phyloP scores from a whole-genome alignment of 2,329 filamentous ascomycete genomes.

The Pyrenophora tritici-repentis region DNA sequence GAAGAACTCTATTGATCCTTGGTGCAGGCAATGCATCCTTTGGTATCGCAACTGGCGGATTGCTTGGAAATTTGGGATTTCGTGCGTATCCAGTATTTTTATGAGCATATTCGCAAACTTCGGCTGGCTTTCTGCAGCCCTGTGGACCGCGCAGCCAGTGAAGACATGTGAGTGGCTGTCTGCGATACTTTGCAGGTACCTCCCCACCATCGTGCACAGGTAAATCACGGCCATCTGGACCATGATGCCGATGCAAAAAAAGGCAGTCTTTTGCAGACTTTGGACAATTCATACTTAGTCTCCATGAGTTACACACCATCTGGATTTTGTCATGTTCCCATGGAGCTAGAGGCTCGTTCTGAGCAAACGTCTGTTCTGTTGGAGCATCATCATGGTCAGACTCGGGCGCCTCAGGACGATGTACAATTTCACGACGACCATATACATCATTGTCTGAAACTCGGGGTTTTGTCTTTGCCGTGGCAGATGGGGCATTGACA shows the following conservation, averaged over 20 bases:
- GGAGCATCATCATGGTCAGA: slow-evolving; percentile 10
- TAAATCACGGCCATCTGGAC: slow-evolving; percentile 22
- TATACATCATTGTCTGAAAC: slow-evolving; percentile 25
- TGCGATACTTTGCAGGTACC: slow-evolving; percentile 34
- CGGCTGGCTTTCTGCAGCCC: slow-evolving; percentile 25
- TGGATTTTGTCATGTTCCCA: slow-evolving; percentile 38
- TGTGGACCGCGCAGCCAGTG: slow-evolving; percentile 28
- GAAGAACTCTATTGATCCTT: not conserved
- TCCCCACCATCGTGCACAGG: slow-evolving; percentile 23
- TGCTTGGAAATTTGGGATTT: not conserved
- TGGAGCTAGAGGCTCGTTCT: slow-evolving; percentile 11
- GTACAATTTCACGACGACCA: slow-evolving; percentile 29
- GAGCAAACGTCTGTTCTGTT: not conserved
- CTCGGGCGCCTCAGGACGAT: slow-evolving; percentile 18
- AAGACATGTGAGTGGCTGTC: slow-evolving; percentile 35
- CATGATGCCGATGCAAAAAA: slow-evolving; percentile 36
- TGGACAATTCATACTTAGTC: slow-evolving; percentile 27
- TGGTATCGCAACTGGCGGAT: slow-evolving; percentile 8
- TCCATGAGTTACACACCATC: slow-evolving; percentile 37
- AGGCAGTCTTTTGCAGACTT: slow-evolving; percentile 23
- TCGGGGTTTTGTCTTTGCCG: slow-evolving; percentile 1
- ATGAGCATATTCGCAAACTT: slow-evolving; percentile 37
- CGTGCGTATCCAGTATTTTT: slow-evolving; percentile 34
- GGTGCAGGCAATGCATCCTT: slow-evolving; percentile 5
- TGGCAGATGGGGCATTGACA: slow-evolving; percentile 23